A percentile compares a stretch with the other conserved stretches of the same genome.
Conservation (phyloP, 2,329 filamentous ascomycete species). For the Scorias spongiosa region DNA sequence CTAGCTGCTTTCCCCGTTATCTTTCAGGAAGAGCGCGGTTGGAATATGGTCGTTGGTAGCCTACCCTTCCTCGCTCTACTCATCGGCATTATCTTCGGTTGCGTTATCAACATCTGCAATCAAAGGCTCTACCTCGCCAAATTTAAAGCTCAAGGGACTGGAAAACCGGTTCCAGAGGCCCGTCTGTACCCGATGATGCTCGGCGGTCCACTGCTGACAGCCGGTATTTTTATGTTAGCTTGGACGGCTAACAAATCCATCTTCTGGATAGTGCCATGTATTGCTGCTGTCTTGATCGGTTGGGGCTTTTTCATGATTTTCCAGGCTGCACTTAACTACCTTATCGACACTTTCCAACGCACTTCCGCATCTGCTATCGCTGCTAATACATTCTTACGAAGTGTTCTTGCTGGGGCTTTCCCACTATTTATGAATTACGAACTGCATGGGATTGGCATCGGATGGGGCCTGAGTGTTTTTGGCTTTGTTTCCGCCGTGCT, state of each 20-base stretch:
- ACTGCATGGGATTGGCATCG: conserved; percentile 49
- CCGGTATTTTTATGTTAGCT: conserved; percentile 30
- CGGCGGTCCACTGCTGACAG: conserved; percentile 28
- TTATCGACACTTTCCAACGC: conserved; percentile 13
- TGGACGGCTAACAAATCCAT: conserved; percentile 25
- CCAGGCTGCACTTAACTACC: conserved; percentile 49
- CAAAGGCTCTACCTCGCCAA: conserved; percentile 47
- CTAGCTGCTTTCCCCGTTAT: conserved; percentile 17
- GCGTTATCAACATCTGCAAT: conserved; percentile 38
- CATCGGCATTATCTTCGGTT: conserved; percentile 12
- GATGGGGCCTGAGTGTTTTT: conserved; percentile 47
- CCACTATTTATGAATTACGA: conserved; percentile 36
- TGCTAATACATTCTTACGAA: conserved; percentile 29
- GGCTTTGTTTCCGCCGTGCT: conserved; percentile 37
- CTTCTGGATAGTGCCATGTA: conserved; percentile 27
- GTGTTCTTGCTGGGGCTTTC: conserved; percentile 33
- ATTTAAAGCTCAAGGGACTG: conserved; percentile 33
- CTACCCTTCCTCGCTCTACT: conserved; percentile 13
- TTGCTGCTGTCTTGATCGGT: conserved; percentile 29
- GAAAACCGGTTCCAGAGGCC: conserved; percentile 27
- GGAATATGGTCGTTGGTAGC: conserved; percentile 9
- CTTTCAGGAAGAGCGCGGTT: conserved; percentile 13
- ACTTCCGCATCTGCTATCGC: conserved; percentile 8
- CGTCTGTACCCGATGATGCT: conserved; percentile 31
- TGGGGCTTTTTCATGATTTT: conserved; percentile 33